Evolutionary conservation across 2,329 filamentous ascomycete genomes (phyloP).

Genomic region (Fusarium tricinctum): DNA sequence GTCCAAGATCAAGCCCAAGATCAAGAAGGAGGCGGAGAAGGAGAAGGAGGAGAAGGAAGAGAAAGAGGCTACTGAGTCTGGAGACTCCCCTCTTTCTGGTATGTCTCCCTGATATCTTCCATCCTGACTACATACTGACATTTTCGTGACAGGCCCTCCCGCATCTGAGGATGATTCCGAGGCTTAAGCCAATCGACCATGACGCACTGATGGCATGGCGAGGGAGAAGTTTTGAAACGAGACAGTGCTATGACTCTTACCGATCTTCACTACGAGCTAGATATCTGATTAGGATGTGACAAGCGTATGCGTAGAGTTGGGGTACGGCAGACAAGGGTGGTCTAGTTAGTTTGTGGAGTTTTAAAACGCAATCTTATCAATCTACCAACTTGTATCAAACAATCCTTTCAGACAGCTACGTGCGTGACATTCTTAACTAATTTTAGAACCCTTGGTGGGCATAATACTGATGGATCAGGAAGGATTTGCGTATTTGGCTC

Average conservation of each 20-base stretch:
- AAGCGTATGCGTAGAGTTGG: constrained; percentile 21
- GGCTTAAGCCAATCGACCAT: background rate
- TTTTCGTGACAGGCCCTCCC: constrained; percentile 27
- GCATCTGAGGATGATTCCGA: constrained; percentile 29
- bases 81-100: constrained; percentile 40
- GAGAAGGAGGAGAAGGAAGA: constrained; percentile 42
- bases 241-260: background rate
- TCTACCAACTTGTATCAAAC: too few relatives aligned
- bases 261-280: constrained; percentile 27
- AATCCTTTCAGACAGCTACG: too few relatives aligned
- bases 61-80: constrained; percentile 23
- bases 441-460: too few relatives aligned
- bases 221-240: background rate
- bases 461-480: too few relatives aligned
- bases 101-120: constrained; percentile 5
- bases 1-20: constrained; percentile 32
- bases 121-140: constrained; percentile 7
- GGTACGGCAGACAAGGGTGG: background rate
- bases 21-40: constrained; percentile 45
- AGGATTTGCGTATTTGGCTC: too few relatives aligned
- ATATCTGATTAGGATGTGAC: constrained; percentile 38
- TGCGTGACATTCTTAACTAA: too few relatives aligned
- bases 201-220: background rate
- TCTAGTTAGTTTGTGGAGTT: too few relatives aligned
- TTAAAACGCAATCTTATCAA: too few relatives aligned